A percentile compares a stretch with the other conserved stretches of the same genome.
phyloP scores from a whole-genome alignment of 202 grass and related monocot species.

The Setaria viridis region DNA sequence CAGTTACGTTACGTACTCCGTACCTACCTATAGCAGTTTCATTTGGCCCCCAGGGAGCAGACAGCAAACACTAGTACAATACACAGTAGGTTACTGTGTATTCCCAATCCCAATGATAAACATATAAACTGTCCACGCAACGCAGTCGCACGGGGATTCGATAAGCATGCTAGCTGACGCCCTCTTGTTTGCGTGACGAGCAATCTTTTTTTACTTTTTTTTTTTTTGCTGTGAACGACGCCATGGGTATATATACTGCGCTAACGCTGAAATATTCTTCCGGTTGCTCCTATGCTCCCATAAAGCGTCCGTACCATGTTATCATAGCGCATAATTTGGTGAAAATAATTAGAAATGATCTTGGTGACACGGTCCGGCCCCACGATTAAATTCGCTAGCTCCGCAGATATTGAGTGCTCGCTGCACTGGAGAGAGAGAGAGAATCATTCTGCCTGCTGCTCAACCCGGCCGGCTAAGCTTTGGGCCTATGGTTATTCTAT shows the following conservation, averaged over 20 bases:
- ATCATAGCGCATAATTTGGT: conserved; percentile 52
- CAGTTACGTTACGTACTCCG: too few relatives aligned
- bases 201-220: neutral
- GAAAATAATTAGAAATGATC: conserved; percentile 48
- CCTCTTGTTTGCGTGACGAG: too few relatives aligned
- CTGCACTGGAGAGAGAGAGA: conserved; percentile 44
- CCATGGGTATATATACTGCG: neutral
- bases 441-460: conserved; percentile 50
- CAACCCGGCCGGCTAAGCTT: conserved; percentile 30
- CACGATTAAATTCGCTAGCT: conserved; percentile 41
- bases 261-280: conserved; percentile 26
- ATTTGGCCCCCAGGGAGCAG: too few relatives aligned
- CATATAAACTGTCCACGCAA: too few relatives aligned
- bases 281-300: neutral
- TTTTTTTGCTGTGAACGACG: neutral
- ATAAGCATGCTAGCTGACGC: too few relatives aligned
- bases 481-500: conserved; percentile 19
- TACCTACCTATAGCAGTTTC: too few relatives aligned
- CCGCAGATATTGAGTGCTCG: conserved; percentile 51
- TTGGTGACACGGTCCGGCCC: conserved; percentile 32
- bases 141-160: too few relatives aligned
- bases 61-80: too few relatives aligned
- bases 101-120: too few relatives aligned
- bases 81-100: too few relatives aligned
- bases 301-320: conserved; percentile 47